Conservation (phyloP, 2,329 filamentous ascomycete species). For the Xenoacremonium recifei region DNA sequence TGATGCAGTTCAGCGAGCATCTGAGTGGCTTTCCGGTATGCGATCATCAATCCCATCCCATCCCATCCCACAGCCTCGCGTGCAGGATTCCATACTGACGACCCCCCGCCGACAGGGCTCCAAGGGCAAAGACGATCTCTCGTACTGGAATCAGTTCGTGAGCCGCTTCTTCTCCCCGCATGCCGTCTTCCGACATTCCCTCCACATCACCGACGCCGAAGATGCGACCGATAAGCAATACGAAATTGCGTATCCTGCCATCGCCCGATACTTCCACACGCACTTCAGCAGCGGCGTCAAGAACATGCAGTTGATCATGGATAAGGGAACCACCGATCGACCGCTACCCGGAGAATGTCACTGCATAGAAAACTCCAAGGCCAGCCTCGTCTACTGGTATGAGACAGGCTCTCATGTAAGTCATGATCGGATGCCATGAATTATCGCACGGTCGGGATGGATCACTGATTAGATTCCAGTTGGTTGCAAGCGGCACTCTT, state of each 20-base stretch:
- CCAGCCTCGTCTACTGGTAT: conserved; percentile 88
- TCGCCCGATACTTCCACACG: conserved; percentile 86
- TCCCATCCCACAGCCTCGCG: too few species aligned
- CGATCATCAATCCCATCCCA: too few species aligned
- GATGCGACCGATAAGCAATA: conserved; percentile 72
- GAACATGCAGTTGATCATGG: conserved; percentile 82
- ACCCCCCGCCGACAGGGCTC: conserved; percentile 41
- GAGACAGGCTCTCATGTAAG: conserved; percentile 77
- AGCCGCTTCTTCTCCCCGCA: conserved; percentile 74
- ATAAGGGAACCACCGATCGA: conserved; percentile 59
- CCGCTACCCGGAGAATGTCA: conserved; percentile 62
- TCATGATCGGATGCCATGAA: background rate
- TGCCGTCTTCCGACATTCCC: conserved; percentile 73
- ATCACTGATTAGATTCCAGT: conserved; percentile 44
- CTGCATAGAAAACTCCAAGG: conserved; percentile 72
- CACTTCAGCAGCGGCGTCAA: conserved; percentile 85
- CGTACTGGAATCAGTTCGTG: conserved; percentile 80
- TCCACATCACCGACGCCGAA: conserved; percentile 58
- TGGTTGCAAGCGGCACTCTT: conserved; percentile 75
- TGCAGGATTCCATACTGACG: conserved; percentile 2
- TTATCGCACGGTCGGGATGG: too few species aligned
- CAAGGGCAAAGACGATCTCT: conserved; percentile 65
- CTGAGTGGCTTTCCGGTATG: conserved; percentile 58
- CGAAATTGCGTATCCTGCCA: conserved; percentile 77
- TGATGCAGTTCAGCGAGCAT: conserved; percentile 63